Base-by-base conservation (phyloP, 2,329 filamentous ascomycete species). In the Rutstroemia sp. region DNA sequence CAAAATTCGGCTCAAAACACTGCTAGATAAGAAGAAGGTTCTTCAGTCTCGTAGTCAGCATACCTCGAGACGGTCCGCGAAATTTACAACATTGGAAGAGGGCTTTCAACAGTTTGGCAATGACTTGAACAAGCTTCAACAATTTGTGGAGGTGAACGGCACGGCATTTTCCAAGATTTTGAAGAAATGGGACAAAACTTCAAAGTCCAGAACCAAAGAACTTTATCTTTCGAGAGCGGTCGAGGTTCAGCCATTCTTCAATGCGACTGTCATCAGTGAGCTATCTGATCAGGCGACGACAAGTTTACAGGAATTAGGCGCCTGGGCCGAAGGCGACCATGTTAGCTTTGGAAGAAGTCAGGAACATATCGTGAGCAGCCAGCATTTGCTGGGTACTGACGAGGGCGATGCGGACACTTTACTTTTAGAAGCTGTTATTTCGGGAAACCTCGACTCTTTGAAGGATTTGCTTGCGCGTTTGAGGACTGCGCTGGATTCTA, bases 151-250 rank as follows among this genome's bases (percentile, higher is more conserved):
- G 72, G 89, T 97, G 70, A 99, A 99, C 70, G 92, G 94, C 67
- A 96, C 90, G 1, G 94, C 92, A 16, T 96, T 97, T 71, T 96
- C 92, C 27, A 99, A 99, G 73, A 99, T 99, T 58, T 76, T 99
- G 62, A 99, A 99, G 75, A 99, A 99, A 82, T 99, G 94, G 94
- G 94, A 99, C 75, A 99, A 99, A 81, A 96, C 92, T 1, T 96
- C 92, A 64, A 99, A 97, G 79, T 97, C 92, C 52, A 92, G 92
- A 72, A 96, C 94, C 58, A 99, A 99, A 72, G 94, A 97, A 74
- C 81, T 97, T 42, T 99, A 97, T 70, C 84, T 99, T 38, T 95
- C 95, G 9, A 82, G 94, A 59, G 94, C 94, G 8, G 92, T 99
- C 61, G 94, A 99, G 72, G 92, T 97, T 7, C 94, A 97, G 68